Evolutionary conservation across 176 grass and related monocot species (phyloP).

Genomic region (Musa itinerans): DNA sequence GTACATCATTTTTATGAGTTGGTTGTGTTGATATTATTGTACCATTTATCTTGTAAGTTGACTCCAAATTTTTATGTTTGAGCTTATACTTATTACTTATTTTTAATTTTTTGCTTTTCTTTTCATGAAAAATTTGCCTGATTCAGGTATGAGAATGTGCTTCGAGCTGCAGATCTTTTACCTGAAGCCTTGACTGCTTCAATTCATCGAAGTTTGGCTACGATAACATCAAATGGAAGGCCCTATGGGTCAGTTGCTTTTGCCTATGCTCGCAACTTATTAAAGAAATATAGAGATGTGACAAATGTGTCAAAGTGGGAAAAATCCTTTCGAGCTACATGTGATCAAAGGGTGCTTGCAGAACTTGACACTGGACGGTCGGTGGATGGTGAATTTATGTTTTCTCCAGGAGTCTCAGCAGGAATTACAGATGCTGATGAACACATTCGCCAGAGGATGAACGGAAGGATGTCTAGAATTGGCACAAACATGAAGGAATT

Average conservation of each 20-base stretch:
- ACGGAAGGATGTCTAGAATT: slow-evolving; percentile 54
- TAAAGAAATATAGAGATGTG: slow-evolving; percentile 86
- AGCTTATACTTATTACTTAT: background rate
- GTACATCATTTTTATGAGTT: too few species aligned
- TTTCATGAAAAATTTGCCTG: background rate
- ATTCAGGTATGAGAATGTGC: slow-evolving; percentile 78
- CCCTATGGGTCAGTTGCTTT: slow-evolving; percentile 49
- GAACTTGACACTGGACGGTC: slow-evolving; percentile 79
- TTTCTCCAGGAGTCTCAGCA: slow-evolving; percentile 38
- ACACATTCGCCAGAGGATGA: slow-evolving; percentile 66
- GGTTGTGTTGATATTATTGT: background rate
- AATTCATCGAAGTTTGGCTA: slow-evolving; percentile 37
- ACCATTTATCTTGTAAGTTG: background rate
- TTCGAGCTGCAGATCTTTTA: slow-evolving; percentile 69
- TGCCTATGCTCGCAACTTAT: slow-evolving; percentile 70
- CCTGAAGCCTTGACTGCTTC: slow-evolving; percentile 71
- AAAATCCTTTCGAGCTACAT: slow-evolving; percentile 62
- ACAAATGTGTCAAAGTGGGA: slow-evolving; percentile 76
- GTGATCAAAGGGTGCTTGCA: slow-evolving; percentile 77
- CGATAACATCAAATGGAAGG: slow-evolving; percentile 45
- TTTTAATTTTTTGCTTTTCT: background rate
- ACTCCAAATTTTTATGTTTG: background rate
- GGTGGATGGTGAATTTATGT: slow-evolving; percentile 67
- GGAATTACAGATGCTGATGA: slow-evolving; percentile 79
- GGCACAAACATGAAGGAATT: slow-evolving; percentile 83